A percentile compares a stretch with the other conserved stretches of the same genome.
Conservation (phyloP, 1,284 basidiomycete genomes). For the Cryptococcus sp. region DNA sequence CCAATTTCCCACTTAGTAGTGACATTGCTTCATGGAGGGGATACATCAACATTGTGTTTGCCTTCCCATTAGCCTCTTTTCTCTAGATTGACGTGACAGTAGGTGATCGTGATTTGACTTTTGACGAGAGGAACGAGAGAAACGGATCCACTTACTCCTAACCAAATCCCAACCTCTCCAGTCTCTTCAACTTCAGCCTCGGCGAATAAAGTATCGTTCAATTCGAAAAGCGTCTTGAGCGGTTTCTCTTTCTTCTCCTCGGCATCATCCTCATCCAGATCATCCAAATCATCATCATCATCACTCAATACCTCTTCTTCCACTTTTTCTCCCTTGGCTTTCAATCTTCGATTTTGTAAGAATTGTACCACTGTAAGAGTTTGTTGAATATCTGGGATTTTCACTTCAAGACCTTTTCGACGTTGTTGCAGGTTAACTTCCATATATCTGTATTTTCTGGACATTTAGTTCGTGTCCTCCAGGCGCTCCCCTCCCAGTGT, state of each 20-base stretch:
- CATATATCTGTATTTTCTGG: constrained; percentile 99
- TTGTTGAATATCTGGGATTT: constrained; percentile 95
- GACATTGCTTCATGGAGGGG: constrained; percentile 74
- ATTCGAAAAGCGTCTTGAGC: constrained; percentile 83
- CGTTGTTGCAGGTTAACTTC: constrained; percentile 80
- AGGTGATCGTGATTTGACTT: neutral
- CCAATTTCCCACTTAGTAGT: constrained; percentile 74
- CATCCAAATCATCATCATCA: constrained; percentile 48
- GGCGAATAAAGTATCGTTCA: constrained; percentile 92
- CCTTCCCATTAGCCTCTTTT: constrained; percentile 59
- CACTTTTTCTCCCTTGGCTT: constrained; percentile 26
- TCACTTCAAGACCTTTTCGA: constrained; percentile 74
- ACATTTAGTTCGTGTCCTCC: constrained; percentile 19
- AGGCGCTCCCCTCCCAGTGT: too few species aligned
- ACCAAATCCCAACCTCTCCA: constrained; percentile 89
- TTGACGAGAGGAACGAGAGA: neutral
- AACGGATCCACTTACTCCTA: constrained; percentile 67
- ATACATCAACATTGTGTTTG: constrained; percentile 97
- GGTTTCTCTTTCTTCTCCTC: constrained; percentile 53
- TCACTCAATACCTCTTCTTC: constrained; percentile 45
- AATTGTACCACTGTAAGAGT: constrained; percentile 86
- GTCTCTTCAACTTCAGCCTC: constrained; percentile 83
- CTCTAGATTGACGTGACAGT: too few species aligned
- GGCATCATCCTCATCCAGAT: constrained; percentile 52
- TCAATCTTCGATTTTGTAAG: constrained; percentile 66